Percentiles rank a stretch among this genome's conserved stretches.
phyloP scores from a whole-genome alignment of 176 grass and related monocot species.

The Aegilops speltoides region DNA sequence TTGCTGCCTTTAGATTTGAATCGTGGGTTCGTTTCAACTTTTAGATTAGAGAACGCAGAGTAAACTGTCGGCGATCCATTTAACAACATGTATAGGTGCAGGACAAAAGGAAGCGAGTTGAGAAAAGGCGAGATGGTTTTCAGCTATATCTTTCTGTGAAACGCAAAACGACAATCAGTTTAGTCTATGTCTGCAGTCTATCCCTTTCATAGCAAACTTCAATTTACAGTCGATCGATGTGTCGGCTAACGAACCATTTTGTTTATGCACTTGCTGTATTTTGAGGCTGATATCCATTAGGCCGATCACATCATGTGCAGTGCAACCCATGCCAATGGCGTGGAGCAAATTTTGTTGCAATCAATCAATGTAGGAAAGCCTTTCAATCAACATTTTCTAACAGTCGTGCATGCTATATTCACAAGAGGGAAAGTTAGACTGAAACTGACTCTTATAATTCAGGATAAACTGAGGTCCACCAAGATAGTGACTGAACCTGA shows the following conservation, averaged over 20 bases:
- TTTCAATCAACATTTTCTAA: neutral
- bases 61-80: constrained; percentile 16
- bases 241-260: neutral
- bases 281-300: constrained; percentile 25
- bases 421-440: constrained; percentile 5
- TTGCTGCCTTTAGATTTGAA: neutral
- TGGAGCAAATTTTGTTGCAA: neutral
- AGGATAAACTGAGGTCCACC: constrained; percentile 31
- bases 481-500: constrained; percentile 33
- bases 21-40: neutral
- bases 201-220: constrained; percentile 17
- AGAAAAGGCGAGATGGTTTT: constrained; percentile 20
- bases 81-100: neutral
- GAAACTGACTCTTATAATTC: constrained; percentile 40
- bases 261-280: neutral
- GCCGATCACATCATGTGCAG: neutral
- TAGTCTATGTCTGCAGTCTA: neutral
- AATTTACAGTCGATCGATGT: neutral
- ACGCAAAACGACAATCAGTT: neutral
- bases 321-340: neutral
- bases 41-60: neutral
- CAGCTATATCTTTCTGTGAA: neutral
- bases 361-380: neutral
- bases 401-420: constrained; percentile 29
- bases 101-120: neutral